Evolutionary conservation across 306 rosid genomes (phyloP).

Genomic region (Cyamopsis tetragonoloba): DNA sequence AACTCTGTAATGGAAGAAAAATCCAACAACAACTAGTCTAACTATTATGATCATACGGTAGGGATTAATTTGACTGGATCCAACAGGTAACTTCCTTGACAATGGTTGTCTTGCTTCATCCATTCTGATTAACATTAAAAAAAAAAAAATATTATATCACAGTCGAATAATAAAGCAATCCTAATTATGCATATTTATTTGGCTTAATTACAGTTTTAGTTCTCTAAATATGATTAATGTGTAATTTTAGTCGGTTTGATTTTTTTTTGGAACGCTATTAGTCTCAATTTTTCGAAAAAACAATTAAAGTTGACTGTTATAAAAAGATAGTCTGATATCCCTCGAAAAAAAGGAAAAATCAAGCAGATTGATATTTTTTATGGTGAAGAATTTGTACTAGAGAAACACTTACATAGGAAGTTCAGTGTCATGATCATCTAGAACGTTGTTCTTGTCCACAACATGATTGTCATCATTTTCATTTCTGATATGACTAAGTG

Average conservation of each 20-base stretch:
- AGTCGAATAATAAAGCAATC: background rate
- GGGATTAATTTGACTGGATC: slow-evolving; percentile 59
- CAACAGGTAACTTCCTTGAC: slow-evolving; percentile 53
- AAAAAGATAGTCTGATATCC: no score
- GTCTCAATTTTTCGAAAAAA: no score
- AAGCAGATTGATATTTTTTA: no score
- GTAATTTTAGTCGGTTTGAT: background rate
- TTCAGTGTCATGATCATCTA: slow-evolving; percentile 37
- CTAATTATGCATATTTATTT: background rate
- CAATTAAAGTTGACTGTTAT: no score
- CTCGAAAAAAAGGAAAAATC: no score
- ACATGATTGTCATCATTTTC: slow-evolving; percentile 30
- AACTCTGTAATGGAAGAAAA: slow-evolving; percentile 63
- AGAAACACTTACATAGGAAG: slow-evolving; percentile 42
- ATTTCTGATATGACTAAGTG: slow-evolving; percentile 24
- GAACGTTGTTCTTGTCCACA: slow-evolving; percentile 20
- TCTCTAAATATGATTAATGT: no score
- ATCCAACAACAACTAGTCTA: slow-evolving; percentile 57
- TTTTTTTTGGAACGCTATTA: no score
- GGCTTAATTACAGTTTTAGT: background rate
- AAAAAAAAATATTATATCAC: slow-evolving; percentile 7
- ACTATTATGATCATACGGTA: slow-evolving; percentile 58
- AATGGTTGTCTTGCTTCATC: slow-evolving; percentile 63
- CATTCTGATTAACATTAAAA: slow-evolving; percentile 44
- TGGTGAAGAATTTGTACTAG: background rate